phyloP scores from a whole-genome alignment of 208 protist genomes.

The Leishmania guyanensis region DNA sequence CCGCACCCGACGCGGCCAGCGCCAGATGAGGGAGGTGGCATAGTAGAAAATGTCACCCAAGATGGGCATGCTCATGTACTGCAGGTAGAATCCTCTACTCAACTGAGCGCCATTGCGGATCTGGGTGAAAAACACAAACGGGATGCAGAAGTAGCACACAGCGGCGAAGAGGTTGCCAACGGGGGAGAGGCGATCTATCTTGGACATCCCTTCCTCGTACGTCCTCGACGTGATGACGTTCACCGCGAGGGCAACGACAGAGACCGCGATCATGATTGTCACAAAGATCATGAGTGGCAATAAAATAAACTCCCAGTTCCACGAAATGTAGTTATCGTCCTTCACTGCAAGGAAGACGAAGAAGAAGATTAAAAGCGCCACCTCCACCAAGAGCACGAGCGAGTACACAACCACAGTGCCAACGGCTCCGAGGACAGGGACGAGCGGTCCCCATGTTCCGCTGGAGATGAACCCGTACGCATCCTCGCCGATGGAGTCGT shows the following conservation, averaged over 20 bases:
- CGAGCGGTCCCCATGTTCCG: constrained; percentile 86
- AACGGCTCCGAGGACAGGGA: constrained; percentile 58
- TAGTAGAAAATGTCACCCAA: constrained; percentile 82
- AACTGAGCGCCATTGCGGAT: constrained; percentile 35
- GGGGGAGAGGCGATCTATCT: constrained; percentile 68
- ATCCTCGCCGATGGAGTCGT: constrained; percentile 82
- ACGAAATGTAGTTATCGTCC: constrained; percentile 43
- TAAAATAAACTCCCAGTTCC: constrained; percentile 46
- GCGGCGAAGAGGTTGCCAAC: constrained; percentile 77
- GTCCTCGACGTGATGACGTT: constrained; percentile 50
- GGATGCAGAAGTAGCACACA: constrained; percentile 55
- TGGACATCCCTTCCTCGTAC: constrained; percentile 61
- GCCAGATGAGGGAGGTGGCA: constrained; percentile 85
- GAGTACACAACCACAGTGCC: constrained; percentile 65
- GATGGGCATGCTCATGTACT: constrained; percentile 73
- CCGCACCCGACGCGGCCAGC: constrained; percentile 71
- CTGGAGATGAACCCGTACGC: constrained; percentile 83
- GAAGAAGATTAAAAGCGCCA: constrained; percentile 64
- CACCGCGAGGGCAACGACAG: constrained; percentile 54
- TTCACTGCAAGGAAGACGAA: constrained; percentile 66
- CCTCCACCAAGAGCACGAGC: constrained; percentile 53
- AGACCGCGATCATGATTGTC: constrained; percentile 45
- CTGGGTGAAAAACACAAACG: constrained; percentile 54
- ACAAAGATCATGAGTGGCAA: constrained; percentile 67
- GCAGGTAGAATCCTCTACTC: constrained; percentile 42